These are phyloP conservation scores for Remersonia thermophila DNA, from an alignment of 2,329 filamentous ascomycete genomes.

Conservation along the genomic window DNA sequence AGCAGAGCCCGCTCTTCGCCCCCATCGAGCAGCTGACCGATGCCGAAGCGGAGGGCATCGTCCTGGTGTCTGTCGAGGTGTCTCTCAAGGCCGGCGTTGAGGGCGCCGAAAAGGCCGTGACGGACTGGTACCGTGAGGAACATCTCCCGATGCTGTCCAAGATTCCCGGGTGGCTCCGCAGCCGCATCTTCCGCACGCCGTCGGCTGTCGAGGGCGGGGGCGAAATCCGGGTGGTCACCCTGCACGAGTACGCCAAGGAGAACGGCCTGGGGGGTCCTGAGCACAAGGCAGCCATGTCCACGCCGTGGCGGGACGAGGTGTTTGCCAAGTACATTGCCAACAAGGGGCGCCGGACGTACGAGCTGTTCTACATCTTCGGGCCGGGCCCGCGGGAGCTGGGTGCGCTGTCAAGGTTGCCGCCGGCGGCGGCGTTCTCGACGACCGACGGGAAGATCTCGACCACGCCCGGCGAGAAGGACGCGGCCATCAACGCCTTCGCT, in stretches of 20 bases:
- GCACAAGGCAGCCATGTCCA: slow-evolving; percentile 49
- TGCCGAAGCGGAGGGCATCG: slow-evolving; percentile 44
- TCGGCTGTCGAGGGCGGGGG: slow-evolving; percentile 43
- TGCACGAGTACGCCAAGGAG: slow-evolving; percentile 59
- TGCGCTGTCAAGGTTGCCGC: slow-evolving; percentile 38
- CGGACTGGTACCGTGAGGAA: slow-evolving; percentile 65
- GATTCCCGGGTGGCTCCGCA: slow-evolving; percentile 68
- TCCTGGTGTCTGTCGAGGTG: slow-evolving; percentile 51
- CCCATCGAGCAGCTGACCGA: slow-evolving; percentile 48
- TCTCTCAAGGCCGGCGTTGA: slow-evolving; percentile 36
- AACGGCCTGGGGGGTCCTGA: slow-evolving; percentile 57
- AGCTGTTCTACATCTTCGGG: slow-evolving; percentile 70
- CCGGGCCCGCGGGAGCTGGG: slow-evolving; percentile 57
- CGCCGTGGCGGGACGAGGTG: slow-evolving; percentile 48
- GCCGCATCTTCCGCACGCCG: slow-evolving; percentile 52
- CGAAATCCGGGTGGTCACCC: slow-evolving; percentile 45
- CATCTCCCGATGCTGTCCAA: slow-evolving; percentile 60
- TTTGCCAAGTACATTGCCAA: slow-evolving; percentile 44
- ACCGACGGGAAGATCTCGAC: slow-evolving; percentile 45
- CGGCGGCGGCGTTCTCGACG: slow-evolving; percentile 37
- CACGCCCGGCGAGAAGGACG: slow-evolving; percentile 30
- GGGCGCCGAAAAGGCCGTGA: slow-evolving; percentile 37
- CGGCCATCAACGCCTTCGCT: slow-evolving; percentile 54
- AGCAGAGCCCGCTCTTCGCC: slow-evolving; percentile 43
- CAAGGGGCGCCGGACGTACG: slow-evolving; percentile 49